Evolutionary conservation across 257 asterid species (phyloP).

Genomic region (Solanum corneliomulleri): DNA sequence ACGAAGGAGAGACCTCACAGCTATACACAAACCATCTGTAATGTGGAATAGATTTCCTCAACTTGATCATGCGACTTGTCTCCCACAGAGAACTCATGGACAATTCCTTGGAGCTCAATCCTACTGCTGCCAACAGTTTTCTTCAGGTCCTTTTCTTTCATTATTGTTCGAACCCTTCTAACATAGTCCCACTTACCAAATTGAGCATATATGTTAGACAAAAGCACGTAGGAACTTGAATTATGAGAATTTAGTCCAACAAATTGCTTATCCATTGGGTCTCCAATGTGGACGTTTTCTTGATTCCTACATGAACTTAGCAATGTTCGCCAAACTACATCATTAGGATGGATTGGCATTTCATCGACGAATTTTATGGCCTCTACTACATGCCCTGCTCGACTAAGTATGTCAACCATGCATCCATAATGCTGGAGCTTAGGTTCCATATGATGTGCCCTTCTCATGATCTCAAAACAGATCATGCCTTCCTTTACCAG

Average conservation of each 20-base stretch:
- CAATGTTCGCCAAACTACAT: conserved; percentile 58
- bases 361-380: conserved; percentile 49
- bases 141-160: conserved; percentile 52
- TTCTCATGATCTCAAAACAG: conserved; percentile 69
- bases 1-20: background rate
- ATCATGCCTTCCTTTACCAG: conserved; percentile 73
- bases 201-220: conserved; percentile 68
- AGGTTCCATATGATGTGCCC: conserved; percentile 44
- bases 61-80: conserved; percentile 28
- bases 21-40: conserved; percentile 5
- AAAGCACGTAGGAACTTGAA: conserved; percentile 61
- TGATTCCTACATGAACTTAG: conserved; percentile 56
- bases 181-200: conserved; percentile 65
- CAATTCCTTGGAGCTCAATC: conserved; percentile 70
- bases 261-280: conserved; percentile 42
- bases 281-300: conserved; percentile 39
- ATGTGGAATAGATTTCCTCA: conserved; percentile 19
- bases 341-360: conserved; percentile 72
- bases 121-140: conserved; percentile 75
- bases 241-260: conserved; percentile 27
- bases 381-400: conserved; percentile 54
- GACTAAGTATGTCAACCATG: conserved; percentile 68
- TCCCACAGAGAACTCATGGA: conserved; percentile 71
- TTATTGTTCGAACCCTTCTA: conserved; percentile 36
- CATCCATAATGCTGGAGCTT: conserved; percentile 79